Conservation (phyloP, 495 filamentous ascomycete genomes). For the Cryomyces antarcticus region DNA sequence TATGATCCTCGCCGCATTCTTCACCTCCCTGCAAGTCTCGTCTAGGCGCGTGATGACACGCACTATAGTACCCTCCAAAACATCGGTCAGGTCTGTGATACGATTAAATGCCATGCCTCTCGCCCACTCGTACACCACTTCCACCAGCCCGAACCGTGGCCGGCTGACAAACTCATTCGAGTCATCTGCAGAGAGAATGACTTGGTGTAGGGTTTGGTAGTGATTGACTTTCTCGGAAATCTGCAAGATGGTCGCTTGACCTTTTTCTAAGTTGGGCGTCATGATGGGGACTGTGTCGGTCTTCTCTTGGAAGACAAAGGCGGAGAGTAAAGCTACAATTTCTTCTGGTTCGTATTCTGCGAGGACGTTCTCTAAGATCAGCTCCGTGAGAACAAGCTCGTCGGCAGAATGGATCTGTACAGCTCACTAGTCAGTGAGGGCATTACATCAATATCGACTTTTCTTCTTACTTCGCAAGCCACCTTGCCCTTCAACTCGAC, state of each 20-base stretch:
- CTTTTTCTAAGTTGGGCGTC: slow-evolving; percentile 63
- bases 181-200: slow-evolving; percentile 74
- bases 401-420: slow-evolving; percentile 75
- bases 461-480: slow-evolving; percentile 51
- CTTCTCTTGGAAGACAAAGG: slow-evolving; percentile 98
- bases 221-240: slow-evolving; percentile 82
- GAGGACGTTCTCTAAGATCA: slow-evolving; percentile 89
- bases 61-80: slow-evolving; percentile 92
- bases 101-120: slow-evolving; percentile 94
- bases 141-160: slow-evolving; percentile 79
- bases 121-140: slow-evolving; percentile 98
- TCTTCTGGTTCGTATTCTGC: slow-evolving; percentile 91
- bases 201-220: slow-evolving; percentile 71
- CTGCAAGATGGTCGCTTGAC: slow-evolving; percentile 64
- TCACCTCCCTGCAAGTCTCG: slow-evolving; percentile 92
- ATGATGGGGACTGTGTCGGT: slow-evolving; percentile 70
- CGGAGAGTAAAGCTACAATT: slow-evolving; percentile 81
- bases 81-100: slow-evolving; percentile 90
- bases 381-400: slow-evolving; percentile 89
- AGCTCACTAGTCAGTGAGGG: slow-evolving; percentile 1
- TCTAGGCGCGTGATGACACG: slow-evolving; percentile 79
- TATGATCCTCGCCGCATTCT: slow-evolving; percentile 87
- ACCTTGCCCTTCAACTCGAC: slow-evolving; percentile 96
- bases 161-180: slow-evolving; percentile 75
- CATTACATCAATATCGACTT: background rate